A percentile compares a stretch with the other conserved stretches of the same genome.
Conservation (phyloP, 768 basidiomycete genomes). For the Imleria badia region DNA sequence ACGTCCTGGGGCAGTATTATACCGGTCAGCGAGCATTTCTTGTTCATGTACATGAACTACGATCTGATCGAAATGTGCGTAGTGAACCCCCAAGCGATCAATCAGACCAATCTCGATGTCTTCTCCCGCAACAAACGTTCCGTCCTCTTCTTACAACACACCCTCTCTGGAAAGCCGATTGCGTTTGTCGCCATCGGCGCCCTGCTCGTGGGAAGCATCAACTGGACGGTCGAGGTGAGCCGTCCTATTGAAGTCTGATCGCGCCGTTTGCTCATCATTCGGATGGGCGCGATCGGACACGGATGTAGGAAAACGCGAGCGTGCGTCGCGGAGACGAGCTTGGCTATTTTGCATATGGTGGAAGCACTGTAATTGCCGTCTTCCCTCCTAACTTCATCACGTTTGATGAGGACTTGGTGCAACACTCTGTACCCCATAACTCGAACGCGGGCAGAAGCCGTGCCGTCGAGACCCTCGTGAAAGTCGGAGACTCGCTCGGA, state of each 20-base stretch:
- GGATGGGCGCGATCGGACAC: neutral
- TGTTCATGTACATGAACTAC: neutral
- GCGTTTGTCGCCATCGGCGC: constrained; percentile 79
- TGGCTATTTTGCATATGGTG: constrained; percentile 72
- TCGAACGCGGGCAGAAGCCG: constrained; percentile 20
- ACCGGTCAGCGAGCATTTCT: constrained; percentile 41
- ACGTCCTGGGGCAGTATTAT: constrained; percentile 59
- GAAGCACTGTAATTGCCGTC: constrained; percentile 65
- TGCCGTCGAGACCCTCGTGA: constrained; percentile 64
- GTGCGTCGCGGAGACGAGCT: constrained; percentile 68
- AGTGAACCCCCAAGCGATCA: constrained; percentile 81
- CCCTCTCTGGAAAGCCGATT: constrained; percentile 44
- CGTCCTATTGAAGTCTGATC: neutral
- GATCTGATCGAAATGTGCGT: neutral
- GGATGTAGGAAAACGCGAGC: constrained; percentile 40
- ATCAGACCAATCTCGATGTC: constrained; percentile 62
- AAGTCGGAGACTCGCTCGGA: constrained; percentile 37
- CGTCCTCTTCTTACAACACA: constrained; percentile 51
- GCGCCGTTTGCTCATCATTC: neutral
- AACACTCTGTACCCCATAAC: constrained; percentile 41
- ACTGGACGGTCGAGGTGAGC: constrained; percentile 49
- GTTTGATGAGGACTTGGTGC: constrained; percentile 63
- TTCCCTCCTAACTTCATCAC: constrained; percentile 54
- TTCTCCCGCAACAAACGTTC: constrained; percentile 65
- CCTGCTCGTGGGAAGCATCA: constrained; percentile 75